Evolutionary conservation across 2,329 filamentous ascomycete species (phyloP), one percentile per base, ranked within the genome.

Genomic region (Trichoderma afroharzianum): DNA sequence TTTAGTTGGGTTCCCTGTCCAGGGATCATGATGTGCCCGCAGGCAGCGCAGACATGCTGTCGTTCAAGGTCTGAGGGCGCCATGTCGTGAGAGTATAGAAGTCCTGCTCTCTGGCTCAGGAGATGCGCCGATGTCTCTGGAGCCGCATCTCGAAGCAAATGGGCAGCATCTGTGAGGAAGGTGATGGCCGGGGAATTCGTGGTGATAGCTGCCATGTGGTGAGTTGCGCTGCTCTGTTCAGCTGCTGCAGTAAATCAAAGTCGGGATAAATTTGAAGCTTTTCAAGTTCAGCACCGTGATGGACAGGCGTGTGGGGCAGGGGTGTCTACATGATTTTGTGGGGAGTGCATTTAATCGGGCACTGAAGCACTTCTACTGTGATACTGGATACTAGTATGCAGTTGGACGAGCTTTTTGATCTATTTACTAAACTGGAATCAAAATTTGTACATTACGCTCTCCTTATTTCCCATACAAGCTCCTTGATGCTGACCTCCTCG

Each of bases 401-500:
- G 57, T 59, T 59, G 59, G 63, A 39, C 9, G 32, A 14, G 39
- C 8, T 26, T 15, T 53, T 43, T 7, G 1, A 43, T 43, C 36
- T n/a, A 3, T 39, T 36, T 24, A 24, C 0, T 53, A 6, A 50
- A 53, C 24, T 24, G 8, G 8, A 21, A 53, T 24, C 11, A 24
- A 53, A 14, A n/a, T 12, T 33, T 68, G 4, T 50, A 69, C 6
- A 33, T 67, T 87, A 96, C 43, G 90, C 88, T 75, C 94, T 87
- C 74, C 88, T 87, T 75, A 99, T 92, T 75, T 94, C 91, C 94
- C 94, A 99, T 73, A 89, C 93, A 70, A 97, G 81, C 33, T 96
- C 93, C 80, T 94, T 95, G 80, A 98, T 94, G 81, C 93, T 96
- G 61, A 98, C 95, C 81, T 98, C 95, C 63, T 97, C 93, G 0